Conservation (phyloP, 2,329 filamentous ascomycete genomes). For the Ophiostoma ulmi region DNA sequence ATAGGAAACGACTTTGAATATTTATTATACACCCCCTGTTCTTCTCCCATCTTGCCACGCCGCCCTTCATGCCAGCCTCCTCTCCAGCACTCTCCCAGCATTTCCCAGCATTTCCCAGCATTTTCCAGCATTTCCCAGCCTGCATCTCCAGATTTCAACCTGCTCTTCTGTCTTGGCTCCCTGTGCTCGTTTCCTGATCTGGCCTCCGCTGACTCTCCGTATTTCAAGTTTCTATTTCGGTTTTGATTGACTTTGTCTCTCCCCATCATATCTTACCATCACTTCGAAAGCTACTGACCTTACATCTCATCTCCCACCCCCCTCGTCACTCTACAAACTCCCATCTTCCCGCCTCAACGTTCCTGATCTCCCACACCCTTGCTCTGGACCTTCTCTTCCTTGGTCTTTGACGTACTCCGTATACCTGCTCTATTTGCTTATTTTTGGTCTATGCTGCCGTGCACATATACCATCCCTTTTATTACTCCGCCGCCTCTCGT, state of each 20-base stretch:
- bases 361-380: constrained; percentile 10
- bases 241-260: neutral
- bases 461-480: constrained; percentile 13
- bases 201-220: neutral
- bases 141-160: neutral
- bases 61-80: constrained; percentile 16
- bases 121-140: neutral
- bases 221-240: constrained; percentile 11
- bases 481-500: constrained; percentile 5
- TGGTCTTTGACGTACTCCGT: neutral
- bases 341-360: constrained; percentile 6
- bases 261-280: neutral
- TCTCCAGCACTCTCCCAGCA: neutral
- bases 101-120: neutral
- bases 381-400: neutral
- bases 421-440: neutral
- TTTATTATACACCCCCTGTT: neutral
- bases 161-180: constrained; percentile 9
- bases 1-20: neutral
- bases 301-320: constrained; percentile 2
- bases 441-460: neutral
- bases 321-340: neutral
- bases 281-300: neutral
- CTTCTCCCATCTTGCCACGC: constrained; percentile 10
- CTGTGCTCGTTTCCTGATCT: constrained; percentile 8